Conservation (phyloP, 768 basidiomycete species). For the Cystofilobasidium ferigula region DNA sequence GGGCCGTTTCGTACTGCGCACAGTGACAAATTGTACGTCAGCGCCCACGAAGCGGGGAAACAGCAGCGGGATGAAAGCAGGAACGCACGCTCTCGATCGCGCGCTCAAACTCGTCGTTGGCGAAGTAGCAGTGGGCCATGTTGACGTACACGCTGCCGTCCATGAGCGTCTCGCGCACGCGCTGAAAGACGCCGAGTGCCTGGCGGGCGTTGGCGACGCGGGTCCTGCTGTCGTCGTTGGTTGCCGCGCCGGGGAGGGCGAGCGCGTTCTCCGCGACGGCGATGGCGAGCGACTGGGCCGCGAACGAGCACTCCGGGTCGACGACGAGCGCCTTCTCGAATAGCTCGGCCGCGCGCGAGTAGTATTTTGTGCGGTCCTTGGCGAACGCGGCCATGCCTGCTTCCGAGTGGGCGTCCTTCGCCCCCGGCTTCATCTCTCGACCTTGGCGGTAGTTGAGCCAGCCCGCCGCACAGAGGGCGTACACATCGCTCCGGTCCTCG, state of each 20-base stretch:
- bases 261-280: constrained; percentile 84
- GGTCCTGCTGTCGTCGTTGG: constrained; percentile 28
- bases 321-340: constrained; percentile 80
- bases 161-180: constrained; percentile 74
- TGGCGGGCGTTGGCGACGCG: constrained; percentile 55
- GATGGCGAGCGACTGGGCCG: constrained; percentile 91
- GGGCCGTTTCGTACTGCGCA: constrained; percentile 94
- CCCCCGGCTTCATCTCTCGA: constrained; percentile 51
- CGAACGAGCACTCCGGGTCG: constrained; percentile 77
- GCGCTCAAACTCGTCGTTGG: constrained; percentile 83
- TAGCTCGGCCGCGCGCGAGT: constrained; percentile 73
- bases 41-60: no score
- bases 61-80: not conserved
- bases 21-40: no score
- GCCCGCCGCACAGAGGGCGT: constrained; percentile 79
- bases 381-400: constrained; percentile 40
- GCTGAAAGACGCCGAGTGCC: constrained; percentile 77
- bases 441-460: constrained; percentile 77
- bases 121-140: constrained; percentile 91
- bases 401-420: constrained; percentile 35
- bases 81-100: constrained; percentile 80
- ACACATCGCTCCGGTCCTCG: constrained; percentile 73
- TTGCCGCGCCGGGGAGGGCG: constrained; percentile 45
- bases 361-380: constrained; percentile 59
- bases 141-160: constrained; percentile 84